Percentiles rank a stretch among this genome's conserved stretches.
These are phyloP conservation scores for Linum trigynum DNA, from an alignment of 345 rosid species.

Conservation along the genomic window DNA sequence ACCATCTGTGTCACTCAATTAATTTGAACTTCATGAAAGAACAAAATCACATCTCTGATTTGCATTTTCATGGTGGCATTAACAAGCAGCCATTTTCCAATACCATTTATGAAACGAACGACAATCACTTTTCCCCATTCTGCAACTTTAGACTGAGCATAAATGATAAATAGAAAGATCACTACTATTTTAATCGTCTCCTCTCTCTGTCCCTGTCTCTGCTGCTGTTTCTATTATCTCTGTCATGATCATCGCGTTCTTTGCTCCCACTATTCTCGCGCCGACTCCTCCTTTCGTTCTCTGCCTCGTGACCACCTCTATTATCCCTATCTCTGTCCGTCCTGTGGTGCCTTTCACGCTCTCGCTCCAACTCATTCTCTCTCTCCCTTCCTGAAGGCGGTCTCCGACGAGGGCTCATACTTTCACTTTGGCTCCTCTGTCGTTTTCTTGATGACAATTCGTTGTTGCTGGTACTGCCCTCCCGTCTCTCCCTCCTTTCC, in stretches of 20 bases:
- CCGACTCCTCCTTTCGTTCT: conserved; percentile 41
- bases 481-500: conserved; percentile 61
- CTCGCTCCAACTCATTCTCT: conserved; percentile 6
- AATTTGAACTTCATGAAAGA: no score
- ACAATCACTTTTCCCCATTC: no score
- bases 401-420: conserved; percentile 66
- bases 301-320: conserved; percentile 27
- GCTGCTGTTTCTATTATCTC: conserved; percentile 51
- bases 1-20: no score
- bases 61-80: no score
- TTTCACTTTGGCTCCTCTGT: conserved; percentile 52
- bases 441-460: conserved; percentile 67
- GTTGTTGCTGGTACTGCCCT: conserved; percentile 24
- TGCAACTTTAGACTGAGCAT: no score
- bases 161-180: no score
- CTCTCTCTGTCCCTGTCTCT: conserved; percentile 61
- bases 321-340: conserved; percentile 40
- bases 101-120: no score
- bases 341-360: conserved; percentile 28
- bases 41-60: no score
- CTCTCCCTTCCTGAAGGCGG: conserved; percentile 21
- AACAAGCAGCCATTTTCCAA: no score
- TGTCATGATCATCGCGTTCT: conserved; percentile 36
- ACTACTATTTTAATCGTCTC: conserved; percentile 38
- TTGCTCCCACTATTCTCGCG: conserved; percentile 65